Base-by-base conservation (phyloP, 2,329 filamentous ascomycete genomes). In the Sordariomycetes sp. region DNA sequence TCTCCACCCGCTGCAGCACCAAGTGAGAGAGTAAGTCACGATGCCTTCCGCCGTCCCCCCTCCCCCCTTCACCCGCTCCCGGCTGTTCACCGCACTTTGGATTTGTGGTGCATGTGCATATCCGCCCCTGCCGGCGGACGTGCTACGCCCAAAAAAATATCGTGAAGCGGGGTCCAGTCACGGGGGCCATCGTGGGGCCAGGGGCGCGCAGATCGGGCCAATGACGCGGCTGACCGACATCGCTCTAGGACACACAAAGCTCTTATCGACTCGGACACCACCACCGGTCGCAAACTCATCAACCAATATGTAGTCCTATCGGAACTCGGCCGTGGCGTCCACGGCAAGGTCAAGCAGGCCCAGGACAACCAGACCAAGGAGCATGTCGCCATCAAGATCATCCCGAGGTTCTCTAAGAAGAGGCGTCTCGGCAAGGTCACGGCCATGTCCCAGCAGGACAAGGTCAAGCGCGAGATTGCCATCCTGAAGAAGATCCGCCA, bases 401-500 rank as follows among this genome's bases (percentile, higher is more conserved):
- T 99, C 53, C 90, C 96, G 59, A 86, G 94, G 43, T 96, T 94
- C 69, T 96, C 93, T 57, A 97, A 96, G 75, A 90, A 90, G 65
- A 86, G 92, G 59, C 88, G 93, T 28, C 79, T 99, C n/a, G 94
- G 94, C 57, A 89, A 89, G 68, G 87, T 93, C 59, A 85, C 80
- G 6, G 81, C 83, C 61, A 72, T 75, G 66, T 82, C 81, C 1
- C 82, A 81, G 3, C 81, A 85, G 66, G 87, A 90, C 71, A 93
- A 92, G 76, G 90, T 89, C 59, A 97, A 96, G 75, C 88, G 89
- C 69, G 94, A 99, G 74, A 96, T 99, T 62, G 94, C 94, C 68
- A 97, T 99, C 59, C 78, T 99, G 66, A 99, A 99, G 72, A 99
- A 99, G 76, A 96, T 96, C 58, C 87, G 93, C 34, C 94, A 99